Evolutionary conservation across 306 rosid species (phyloP).

Genomic region (Corylus heterophylla): DNA sequence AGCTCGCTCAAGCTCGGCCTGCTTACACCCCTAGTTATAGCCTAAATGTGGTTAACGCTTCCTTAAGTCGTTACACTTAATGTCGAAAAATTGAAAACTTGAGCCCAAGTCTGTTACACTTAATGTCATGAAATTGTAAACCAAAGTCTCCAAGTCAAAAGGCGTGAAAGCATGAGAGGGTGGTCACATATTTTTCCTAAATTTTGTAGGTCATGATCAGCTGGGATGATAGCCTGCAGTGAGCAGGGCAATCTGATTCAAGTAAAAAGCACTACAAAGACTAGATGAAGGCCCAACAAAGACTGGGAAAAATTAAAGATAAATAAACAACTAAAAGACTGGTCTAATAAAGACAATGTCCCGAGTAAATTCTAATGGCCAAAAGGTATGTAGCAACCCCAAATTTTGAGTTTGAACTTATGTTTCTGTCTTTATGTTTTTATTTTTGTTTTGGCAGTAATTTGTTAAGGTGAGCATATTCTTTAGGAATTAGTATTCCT

Average conservation of each 20-base stretch:
- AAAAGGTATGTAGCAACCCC: background rate
- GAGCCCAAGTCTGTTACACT: too few species aligned
- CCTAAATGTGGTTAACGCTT: too few species aligned
- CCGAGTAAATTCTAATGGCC: background rate
- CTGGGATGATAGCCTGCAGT: background rate
- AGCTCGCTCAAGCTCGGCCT: too few species aligned
- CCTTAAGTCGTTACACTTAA: too few species aligned
- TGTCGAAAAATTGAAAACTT: too few species aligned
- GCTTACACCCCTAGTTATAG: too few species aligned
- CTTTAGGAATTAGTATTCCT: background rate
- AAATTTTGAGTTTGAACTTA: background rate
- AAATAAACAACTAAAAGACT: background rate
- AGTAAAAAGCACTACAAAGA: background rate
- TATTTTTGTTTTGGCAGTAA: background rate
- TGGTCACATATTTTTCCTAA: background rate
- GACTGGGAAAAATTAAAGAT: background rate
- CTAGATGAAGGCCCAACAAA: background rate
- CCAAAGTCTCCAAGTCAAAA: too few species aligned
- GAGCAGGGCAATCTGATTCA: background rate
- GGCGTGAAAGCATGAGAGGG: too few species aligned
- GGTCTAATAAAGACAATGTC: background rate
- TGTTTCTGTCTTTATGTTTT: background rate
- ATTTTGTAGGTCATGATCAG: background rate
- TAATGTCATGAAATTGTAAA: too few species aligned
- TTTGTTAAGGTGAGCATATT: background rate